A percentile compares a stretch with the other conserved stretches of the same genome.
phyloP scores from a whole-genome alignment of 305 asterid species.

The Withania somnifera region DNA sequence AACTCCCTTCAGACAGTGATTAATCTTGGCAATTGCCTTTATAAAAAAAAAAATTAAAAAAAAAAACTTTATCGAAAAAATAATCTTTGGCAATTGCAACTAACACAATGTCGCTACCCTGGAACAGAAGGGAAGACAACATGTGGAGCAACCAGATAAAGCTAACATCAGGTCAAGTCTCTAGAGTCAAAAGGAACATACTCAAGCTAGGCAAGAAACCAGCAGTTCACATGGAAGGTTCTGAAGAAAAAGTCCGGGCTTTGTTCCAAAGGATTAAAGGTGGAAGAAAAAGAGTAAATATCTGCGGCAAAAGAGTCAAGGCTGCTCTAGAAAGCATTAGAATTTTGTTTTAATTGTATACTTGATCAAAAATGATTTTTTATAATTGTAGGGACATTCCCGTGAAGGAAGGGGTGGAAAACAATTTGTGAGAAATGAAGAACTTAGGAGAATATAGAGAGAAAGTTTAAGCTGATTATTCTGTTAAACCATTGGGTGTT shows the following conservation, averaged over 20 bases:
- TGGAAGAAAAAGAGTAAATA: not conserved
- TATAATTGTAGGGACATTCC: not conserved
- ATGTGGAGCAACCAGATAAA: not conserved
- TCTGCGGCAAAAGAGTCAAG: not conserved
- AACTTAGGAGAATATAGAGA: not conserved
- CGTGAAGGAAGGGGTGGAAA: not conserved
- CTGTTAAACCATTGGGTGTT: not conserved
- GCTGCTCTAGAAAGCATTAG: not conserved
- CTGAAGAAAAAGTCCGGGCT: not conserved
- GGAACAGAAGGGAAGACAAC: not conserved
- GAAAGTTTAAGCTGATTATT: not conserved
- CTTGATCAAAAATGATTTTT: not conserved
- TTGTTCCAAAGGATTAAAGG: not conserved
- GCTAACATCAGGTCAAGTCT: not conserved
- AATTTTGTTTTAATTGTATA: not conserved
- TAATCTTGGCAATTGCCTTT: too few species aligned
- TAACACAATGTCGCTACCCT: not conserved
- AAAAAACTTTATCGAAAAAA: too few species aligned
- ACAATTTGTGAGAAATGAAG: not conserved
- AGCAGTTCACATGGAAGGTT: not conserved
- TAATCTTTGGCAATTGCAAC: not conserved
- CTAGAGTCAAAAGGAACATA: not conserved
- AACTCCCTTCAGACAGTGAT: not conserved
- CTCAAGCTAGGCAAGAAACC: not conserved
- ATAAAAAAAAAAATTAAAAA: too few species aligned